Evolutionary conservation across 345 rosid genomes (phyloP).

Genomic region (Sonneratia alba): DNA sequence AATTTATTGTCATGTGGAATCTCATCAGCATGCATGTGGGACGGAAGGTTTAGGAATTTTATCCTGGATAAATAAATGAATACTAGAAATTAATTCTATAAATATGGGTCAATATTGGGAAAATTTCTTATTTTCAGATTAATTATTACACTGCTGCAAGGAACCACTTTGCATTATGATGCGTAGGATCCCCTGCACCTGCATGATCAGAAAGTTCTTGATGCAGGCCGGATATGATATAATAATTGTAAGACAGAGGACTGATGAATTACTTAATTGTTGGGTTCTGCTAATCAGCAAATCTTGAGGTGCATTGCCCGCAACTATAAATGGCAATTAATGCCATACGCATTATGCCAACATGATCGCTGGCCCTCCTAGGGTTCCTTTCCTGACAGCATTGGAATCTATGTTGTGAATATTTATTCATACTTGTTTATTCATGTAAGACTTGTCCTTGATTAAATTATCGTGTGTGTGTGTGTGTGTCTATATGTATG

Average conservation of each 20-base stretch:
- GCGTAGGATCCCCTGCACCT: neutral
- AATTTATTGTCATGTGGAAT: neutral
- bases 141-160: too few species aligned
- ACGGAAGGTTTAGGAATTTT: neutral
- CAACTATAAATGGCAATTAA: neutral
- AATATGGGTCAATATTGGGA: too few species aligned
- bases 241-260: neutral
- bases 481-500: neutral
- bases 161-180: too few species aligned
- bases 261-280: neutral
- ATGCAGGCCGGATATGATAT: neutral
- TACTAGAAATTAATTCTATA: too few species aligned
- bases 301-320: neutral
- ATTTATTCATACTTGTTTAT: neutral
- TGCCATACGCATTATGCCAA: neutral
- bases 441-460: neutral
- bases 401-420: constrained; percentile 11
- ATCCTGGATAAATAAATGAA: too few species aligned
- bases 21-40: neutral
- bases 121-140: too few species aligned
- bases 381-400: constrained; percentile 11
- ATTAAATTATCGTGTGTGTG: neutral
- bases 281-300: neutral
- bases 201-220: neutral
- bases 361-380: neutral